phyloP scores from a whole-genome alignment of 495 filamentous ascomycete species.

The Neurospora sp. region DNA sequence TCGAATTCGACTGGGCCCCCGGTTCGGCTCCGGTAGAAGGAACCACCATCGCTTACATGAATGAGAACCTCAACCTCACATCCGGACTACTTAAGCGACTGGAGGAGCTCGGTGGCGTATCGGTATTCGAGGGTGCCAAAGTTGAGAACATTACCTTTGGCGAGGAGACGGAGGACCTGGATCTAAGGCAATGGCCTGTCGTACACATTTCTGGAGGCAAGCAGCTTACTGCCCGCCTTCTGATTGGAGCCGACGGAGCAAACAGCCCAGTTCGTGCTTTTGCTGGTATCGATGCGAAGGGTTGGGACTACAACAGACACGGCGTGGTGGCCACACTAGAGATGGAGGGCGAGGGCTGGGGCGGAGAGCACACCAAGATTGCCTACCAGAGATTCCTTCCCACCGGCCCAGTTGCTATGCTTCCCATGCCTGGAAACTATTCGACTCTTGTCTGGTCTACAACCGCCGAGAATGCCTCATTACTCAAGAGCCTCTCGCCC shows the following conservation, averaged over 20 bases:
- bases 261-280: conserved; percentile 90
- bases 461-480: conserved; percentile 61
- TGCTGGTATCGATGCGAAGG: conserved; percentile 69
- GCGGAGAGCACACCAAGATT: conserved; percentile 47
- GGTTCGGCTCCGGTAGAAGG: conserved; percentile 31
- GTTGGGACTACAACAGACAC: conserved; percentile 89
- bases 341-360: conserved; percentile 48
- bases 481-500: conserved; percentile 62
- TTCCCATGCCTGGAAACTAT: conserved; percentile 74
- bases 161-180: conserved; percentile 52
- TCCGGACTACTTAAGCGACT: conserved; percentile 62
- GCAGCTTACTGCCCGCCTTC: conserved; percentile 65
- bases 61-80: conserved; percentile 83
- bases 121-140: conserved; percentile 61
- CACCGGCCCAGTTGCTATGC: conserved; percentile 78
- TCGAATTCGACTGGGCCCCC: conserved; percentile 72
- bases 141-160: conserved; percentile 74
- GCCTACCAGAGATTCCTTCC: conserved; percentile 96
- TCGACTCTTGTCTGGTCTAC: conserved; percentile 93
- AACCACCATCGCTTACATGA: conserved; percentile 84
- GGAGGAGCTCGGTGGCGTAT: conserved; percentile 53
- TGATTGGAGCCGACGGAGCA: conserved; percentile 89
- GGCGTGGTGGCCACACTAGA: conserved; percentile 85
- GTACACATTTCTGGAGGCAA: conserved; percentile 53
- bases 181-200: conserved; percentile 80